Percentiles rank a stretch among this genome's conserved stretches.
Conservation (phyloP, 495 filamentous ascomycete species). For the Daldinia bambusicola region DNA sequence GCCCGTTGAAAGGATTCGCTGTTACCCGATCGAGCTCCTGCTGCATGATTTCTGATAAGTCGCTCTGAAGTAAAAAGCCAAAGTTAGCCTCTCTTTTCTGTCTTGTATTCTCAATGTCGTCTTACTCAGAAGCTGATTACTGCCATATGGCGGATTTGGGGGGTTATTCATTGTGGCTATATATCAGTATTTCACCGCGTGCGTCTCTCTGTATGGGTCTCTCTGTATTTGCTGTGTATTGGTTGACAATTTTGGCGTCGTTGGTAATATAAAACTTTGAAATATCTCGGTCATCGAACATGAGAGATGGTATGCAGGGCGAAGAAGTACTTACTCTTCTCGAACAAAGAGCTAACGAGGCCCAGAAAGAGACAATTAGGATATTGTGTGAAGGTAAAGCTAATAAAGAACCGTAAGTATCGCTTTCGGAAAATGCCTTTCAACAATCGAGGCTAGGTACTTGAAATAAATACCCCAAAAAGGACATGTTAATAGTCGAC, state of each 20-base stretch:
- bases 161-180: neutral
- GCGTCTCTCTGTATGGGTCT: neutral
- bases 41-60: neutral
- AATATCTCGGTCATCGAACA: neutral
- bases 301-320: neutral
- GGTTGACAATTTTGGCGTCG: neutral
- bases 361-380: neutral
- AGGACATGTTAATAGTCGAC: neutral
- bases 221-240: neutral
- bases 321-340: neutral
- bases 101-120: neutral
- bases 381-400: neutral
- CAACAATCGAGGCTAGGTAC: neutral
- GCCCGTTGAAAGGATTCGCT: neutral
- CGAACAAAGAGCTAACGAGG: neutral
- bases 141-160: neutral
- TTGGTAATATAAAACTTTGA: neutral
- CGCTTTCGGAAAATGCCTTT: slow-evolving; percentile 9
- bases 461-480: neutral
- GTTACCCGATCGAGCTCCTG: neutral
- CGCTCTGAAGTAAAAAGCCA: neutral
- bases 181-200: neutral
- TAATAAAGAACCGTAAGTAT: neutral
- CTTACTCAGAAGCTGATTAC: neutral
- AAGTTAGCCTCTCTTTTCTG: neutral